Conservation (phyloP, 331 rosid species). For the Saraca asoca region DNA sequence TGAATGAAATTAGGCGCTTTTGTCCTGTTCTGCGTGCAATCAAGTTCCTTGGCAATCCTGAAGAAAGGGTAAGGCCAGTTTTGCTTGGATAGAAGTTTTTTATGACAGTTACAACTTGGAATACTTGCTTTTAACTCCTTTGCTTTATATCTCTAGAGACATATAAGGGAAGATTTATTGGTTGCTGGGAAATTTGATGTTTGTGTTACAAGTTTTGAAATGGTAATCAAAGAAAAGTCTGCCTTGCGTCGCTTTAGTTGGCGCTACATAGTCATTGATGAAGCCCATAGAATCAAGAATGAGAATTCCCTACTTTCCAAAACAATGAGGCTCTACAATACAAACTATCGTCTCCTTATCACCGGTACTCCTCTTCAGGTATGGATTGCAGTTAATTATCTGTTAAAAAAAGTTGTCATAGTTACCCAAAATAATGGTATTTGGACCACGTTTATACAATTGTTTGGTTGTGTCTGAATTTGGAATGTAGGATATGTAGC, state of each 20-base stretch:
- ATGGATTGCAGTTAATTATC: constrained; percentile 27
- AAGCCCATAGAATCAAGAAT: constrained; percentile 96
- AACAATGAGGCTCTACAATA: constrained; percentile 89
- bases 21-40: constrained; percentile 83
- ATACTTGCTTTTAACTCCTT: constrained; percentile 10
- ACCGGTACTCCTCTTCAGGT: constrained; percentile 99
- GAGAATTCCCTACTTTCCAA: constrained; percentile 95
- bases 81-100: constrained; percentile 16
- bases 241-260: constrained; percentile 86
- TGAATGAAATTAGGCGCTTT: constrained; percentile 96
- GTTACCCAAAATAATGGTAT: not conserved
- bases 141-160: constrained; percentile 49
- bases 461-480: too few relatives aligned
- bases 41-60: constrained; percentile 97
- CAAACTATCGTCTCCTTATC: constrained; percentile 89
- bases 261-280: constrained; percentile 94
- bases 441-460: not conserved
- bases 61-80: constrained; percentile 69
- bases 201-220: constrained; percentile 95
- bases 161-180: constrained; percentile 78
- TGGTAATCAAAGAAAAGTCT: constrained; percentile 95
- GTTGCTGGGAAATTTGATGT: constrained; percentile 98
- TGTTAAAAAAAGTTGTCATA: not conserved
- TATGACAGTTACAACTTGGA: constrained; percentile 10
- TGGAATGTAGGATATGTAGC: too few relatives aligned